Evolutionary conservation across 78 protist species (phyloP).

Genomic region (Dictyostelium firmibasis): DNA sequence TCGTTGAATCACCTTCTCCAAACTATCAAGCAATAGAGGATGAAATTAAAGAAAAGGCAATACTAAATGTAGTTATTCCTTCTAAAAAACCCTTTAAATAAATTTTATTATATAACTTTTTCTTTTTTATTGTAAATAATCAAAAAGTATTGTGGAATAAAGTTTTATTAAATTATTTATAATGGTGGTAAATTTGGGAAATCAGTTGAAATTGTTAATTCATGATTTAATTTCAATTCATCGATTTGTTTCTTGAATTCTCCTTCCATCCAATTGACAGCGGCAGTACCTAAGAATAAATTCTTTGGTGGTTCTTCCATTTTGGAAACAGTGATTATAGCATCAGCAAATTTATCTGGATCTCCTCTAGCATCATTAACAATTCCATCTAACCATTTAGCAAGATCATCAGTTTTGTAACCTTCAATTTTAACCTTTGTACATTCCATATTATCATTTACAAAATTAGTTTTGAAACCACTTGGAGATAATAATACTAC

Average conservation of each 20-base stretch:
- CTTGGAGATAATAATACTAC: not conserved
- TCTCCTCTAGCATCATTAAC: not conserved
- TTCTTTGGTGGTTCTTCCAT: not conserved
- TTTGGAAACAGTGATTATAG: not conserved
- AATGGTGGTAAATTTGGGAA: not conserved
- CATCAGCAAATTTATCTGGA: not conserved
- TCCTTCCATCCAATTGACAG: not conserved
- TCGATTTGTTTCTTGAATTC: not conserved
- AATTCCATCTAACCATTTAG: not conserved
- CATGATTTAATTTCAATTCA: not conserved
- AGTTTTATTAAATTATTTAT: not conserved
- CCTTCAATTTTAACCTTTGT: not conserved
- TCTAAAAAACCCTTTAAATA: constrained; percentile 30
- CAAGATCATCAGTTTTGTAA: not conserved
- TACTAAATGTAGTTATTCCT: constrained; percentile 30
- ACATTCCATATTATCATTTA: not conserved
- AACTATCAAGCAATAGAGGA: constrained; percentile 60
- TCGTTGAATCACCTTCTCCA: constrained; percentile 27
- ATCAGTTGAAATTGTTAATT: not conserved
- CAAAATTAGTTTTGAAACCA: not conserved
- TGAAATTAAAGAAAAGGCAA: constrained; percentile 69
- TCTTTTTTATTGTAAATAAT: not conserved
- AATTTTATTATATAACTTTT: not conserved
- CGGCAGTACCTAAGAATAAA: not conserved
- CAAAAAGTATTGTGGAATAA: no score